phyloP scores from a whole-genome alignment of 768 basidiomycete species.

The Tricholoma flavovirens region DNA sequence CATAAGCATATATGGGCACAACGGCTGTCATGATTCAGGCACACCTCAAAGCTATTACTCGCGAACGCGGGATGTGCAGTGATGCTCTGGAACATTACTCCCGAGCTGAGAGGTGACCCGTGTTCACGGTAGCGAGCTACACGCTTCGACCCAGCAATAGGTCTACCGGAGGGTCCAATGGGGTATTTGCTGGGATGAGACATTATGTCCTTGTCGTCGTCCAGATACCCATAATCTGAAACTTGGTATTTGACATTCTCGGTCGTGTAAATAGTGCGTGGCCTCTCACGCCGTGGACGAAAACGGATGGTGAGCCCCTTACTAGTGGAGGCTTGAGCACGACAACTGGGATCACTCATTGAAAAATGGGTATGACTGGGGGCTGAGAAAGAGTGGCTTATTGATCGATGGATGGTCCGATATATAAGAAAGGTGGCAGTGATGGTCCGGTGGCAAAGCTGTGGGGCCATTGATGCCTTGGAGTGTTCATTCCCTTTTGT shows the following conservation, averaged over 20 bases:
- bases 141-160: conserved; percentile 11
- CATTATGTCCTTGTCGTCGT: neutral
- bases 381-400: neutral
- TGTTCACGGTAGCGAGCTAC: conserved; percentile 7
- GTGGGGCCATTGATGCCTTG: neutral
- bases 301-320: neutral
- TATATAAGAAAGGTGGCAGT: neutral
- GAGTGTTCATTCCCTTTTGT: neutral
- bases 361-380: neutral
- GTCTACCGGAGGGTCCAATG: conserved; percentile 3
- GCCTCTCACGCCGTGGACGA: neutral
- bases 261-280: neutral
- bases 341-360: neutral
- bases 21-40: neutral
- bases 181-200: conserved; percentile 1
- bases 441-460: neutral
- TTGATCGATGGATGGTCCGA: neutral
- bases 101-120: neutral
- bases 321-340: neutral
- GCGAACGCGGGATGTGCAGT: conserved; percentile 21
- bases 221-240: neutral
- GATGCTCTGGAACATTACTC: conserved; percentile 23
- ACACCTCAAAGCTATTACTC: conserved; percentile 24
- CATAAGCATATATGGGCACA: neutral
- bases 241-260: neutral